Conservation (phyloP, 2,329 filamentous ascomycete species). For the Aspergillus sojae region DNA sequence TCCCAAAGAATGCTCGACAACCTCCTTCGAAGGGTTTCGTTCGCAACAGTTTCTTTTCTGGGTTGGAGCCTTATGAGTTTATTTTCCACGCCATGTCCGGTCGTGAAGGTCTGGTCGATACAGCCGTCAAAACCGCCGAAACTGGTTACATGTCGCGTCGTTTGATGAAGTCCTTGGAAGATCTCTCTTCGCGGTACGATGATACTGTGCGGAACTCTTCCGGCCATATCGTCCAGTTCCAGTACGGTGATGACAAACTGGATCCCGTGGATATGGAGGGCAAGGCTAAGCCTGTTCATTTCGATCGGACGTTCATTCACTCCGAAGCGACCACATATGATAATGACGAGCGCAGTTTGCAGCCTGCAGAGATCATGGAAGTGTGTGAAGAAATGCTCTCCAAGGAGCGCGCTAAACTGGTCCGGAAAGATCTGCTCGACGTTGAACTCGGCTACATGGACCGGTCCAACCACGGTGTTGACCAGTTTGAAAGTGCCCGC, state of each 20-base stretch:
- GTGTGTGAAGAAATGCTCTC: slow-evolving; percentile 71
- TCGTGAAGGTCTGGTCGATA: slow-evolving; percentile 97
- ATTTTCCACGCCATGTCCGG: slow-evolving; percentile 98
- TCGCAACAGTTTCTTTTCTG: slow-evolving; percentile 94
- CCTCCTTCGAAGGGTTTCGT: slow-evolving; percentile 98
- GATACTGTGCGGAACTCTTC: slow-evolving; percentile 91
- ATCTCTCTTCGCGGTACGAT: slow-evolving; percentile 91
- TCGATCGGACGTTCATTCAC: slow-evolving; percentile 87
- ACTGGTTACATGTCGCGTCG: slow-evolving; percentile 99
- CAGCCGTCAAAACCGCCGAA: slow-evolving; percentile 97
- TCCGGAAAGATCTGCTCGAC: slow-evolving; percentile 63
- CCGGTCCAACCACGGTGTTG: slow-evolving; percentile 65
- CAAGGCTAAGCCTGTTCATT: slow-evolving; percentile 86
- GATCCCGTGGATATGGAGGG: slow-evolving; percentile 99
- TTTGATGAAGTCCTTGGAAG: slow-evolving; percentile 96
- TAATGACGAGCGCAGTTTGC: slow-evolving; percentile 72
- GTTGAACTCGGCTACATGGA: slow-evolving; percentile 71
- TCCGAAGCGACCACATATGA: slow-evolving; percentile 74
- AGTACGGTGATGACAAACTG: slow-evolving; percentile 93
- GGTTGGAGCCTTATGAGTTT: slow-evolving; percentile 87
- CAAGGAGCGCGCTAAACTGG: slow-evolving; percentile 66
- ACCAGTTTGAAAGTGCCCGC: slow-evolving; percentile 80
- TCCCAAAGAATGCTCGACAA: slow-evolving; percentile 87
- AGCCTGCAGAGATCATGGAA: slow-evolving; percentile 71
- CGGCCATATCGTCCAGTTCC: slow-evolving; percentile 89